These are phyloP conservation scores for Prototheca cutis DNA, from an alignment of 163 green algal genomes.

Conservation along the genomic window DNA sequence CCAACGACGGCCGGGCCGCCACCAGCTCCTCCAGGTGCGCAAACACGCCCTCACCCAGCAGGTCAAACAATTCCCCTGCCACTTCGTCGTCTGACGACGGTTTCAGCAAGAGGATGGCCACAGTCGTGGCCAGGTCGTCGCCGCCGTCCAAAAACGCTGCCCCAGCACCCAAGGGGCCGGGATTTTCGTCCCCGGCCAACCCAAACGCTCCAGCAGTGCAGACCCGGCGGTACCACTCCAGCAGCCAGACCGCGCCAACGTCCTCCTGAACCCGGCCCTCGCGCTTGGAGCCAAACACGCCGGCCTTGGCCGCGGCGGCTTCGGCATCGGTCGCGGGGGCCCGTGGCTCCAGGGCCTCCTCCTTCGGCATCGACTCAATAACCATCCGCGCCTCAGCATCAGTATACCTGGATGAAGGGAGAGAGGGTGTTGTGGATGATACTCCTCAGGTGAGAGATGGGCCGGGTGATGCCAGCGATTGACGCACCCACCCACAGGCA, in stretches of 20 bases:
- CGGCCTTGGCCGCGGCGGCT: conserved; percentile 11
- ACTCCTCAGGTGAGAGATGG: too few relatives aligned
- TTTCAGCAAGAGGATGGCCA: background rate
- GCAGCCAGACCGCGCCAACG: conserved; percentile 20
- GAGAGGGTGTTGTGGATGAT: too few relatives aligned
- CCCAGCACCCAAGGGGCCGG: too few relatives aligned
- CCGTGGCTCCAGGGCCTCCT: background rate
- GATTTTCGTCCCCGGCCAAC: too few relatives aligned
- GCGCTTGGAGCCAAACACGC: conserved; percentile 18
- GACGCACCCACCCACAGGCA: too few relatives aligned
- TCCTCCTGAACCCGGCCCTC: background rate
- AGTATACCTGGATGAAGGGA: background rate
- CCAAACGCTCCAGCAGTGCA: too few relatives aligned
- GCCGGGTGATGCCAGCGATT: too few relatives aligned
- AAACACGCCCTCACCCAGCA: conserved; percentile 52
- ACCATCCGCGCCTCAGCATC: background rate
- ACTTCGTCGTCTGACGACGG: conserved; percentile 34
- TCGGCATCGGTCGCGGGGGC: background rate
- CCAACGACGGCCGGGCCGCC: conserved; percentile 28
- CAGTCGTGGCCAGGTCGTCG: conserved; percentile 15
- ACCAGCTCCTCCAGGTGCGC: conserved; percentile 48
- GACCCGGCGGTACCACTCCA: conserved; percentile 15
- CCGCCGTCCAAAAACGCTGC: too few relatives aligned
- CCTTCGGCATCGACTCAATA: background rate
- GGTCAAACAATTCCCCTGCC: conserved; percentile 53